Percentiles rank a stretch among this genome's conserved stretches.
Evolutionary conservation across 345 rosid genomes (phyloP).

Genomic region (Syzygium oleosum): DNA sequence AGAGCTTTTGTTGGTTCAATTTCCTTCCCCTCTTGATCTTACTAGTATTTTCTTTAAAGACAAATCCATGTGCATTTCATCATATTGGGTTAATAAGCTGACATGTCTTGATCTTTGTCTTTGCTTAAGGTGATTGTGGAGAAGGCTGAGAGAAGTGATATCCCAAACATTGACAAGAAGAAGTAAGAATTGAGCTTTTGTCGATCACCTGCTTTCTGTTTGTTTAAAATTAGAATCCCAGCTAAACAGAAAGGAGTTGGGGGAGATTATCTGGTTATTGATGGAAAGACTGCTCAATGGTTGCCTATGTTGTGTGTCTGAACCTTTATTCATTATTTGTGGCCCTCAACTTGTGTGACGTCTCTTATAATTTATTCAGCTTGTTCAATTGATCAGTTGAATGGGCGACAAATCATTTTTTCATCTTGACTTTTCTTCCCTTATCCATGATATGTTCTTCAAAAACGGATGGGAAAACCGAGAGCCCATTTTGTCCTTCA

Average conservation of each 20-base stretch:
- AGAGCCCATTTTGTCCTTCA: background rate
- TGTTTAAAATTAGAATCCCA: background rate
- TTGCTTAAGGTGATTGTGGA: constrained; percentile 76
- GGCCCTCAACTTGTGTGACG: background rate
- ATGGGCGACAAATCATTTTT: background rate
- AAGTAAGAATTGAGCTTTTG: constrained; percentile 38
- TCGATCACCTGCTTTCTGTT: background rate
- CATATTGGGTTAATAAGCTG: background rate
- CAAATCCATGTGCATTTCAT: background rate
- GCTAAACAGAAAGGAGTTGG: background rate
- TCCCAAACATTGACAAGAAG: constrained; percentile 92
- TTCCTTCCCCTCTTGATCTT: background rate
- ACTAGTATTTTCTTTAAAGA: background rate
- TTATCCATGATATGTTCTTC: background rate
- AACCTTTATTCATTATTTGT: background rate
- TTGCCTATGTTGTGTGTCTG: background rate
- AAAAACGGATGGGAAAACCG: background rate
- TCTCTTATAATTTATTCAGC: background rate
- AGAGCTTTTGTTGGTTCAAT: background rate
- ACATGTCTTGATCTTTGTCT: background rate
- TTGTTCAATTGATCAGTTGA: background rate
- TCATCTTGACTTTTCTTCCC: background rate
- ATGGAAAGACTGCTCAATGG: background rate
- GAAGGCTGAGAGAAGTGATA: constrained; percentile 92
- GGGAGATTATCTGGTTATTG: background rate